These are phyloP conservation scores for Pyricularia sp. DNA, from an alignment of 2,329 filamentous ascomycete species.

Conservation along the genomic window DNA sequence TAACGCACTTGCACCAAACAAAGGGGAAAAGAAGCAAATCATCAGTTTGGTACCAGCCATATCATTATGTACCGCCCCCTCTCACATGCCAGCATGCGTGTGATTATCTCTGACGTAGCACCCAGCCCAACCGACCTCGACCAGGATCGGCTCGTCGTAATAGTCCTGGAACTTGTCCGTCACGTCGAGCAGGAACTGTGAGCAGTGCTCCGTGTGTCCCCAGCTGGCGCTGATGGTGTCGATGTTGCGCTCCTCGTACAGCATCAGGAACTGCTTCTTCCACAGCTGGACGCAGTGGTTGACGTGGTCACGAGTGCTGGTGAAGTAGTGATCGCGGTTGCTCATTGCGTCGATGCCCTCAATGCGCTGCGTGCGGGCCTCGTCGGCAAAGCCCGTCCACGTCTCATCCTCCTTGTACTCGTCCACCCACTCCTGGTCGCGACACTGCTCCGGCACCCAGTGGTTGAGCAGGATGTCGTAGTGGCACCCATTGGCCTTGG, in stretches of 20 bases:
- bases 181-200: constrained; percentile 14
- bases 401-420: constrained; percentile 15
- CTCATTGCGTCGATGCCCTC: constrained; percentile 11
- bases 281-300: constrained; percentile 16
- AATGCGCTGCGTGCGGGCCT: constrained; percentile 10
- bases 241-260: constrained; percentile 11
- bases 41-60: neutral
- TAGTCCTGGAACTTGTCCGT: constrained; percentile 9
- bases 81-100: neutral
- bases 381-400: constrained; percentile 13
- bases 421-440: constrained; percentile 11
- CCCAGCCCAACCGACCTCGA: constrained; percentile 1
- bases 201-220: constrained; percentile 16
- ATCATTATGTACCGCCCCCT: neutral
- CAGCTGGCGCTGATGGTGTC: constrained; percentile 12
- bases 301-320: constrained; percentile 12
- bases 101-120: constrained; percentile 1
- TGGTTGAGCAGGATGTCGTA: constrained; percentile 9
- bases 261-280: constrained; percentile 13
- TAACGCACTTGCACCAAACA: neutral
- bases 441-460: constrained; percentile 7
- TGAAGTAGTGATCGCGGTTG: constrained; percentile 12
- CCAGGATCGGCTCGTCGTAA: constrained; percentile 8
- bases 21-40: neutral
- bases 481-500: constrained; percentile 5